Evolutionary conservation across 495 filamentous ascomycete genomes (phyloP), one percentile per base, ranked within the genome.

Genomic region (Podospora fimiseda): DNA sequence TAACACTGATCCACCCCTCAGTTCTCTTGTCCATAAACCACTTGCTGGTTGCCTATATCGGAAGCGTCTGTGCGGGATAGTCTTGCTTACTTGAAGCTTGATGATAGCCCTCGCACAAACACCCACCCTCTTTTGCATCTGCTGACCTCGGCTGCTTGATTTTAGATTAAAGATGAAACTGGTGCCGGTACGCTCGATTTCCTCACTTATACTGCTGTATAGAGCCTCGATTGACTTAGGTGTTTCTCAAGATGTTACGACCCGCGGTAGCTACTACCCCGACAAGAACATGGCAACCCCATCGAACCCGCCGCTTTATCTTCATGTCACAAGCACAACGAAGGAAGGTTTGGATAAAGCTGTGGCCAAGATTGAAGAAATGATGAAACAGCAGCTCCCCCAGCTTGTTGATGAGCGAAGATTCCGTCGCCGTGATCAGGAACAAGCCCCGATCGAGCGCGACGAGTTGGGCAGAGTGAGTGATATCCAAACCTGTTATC

Each of bases 81-180:
- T 81, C 75, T 85, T 86, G 89, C 90, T 96, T 89, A 95, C 89
- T 77, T 72, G 76, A 78, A 81, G 77, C 79, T 75, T 72, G 77
- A 76, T 72, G 77, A 76, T 84, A 88, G 85, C 83, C 86, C 79
- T 69, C 68, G 70, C 74, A 76, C n/a, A n/a, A n/a, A n/a, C 70
- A 71, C 77, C 66, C 74, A 70, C 76, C 83, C 85, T 88, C 83
- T 80, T 83, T 90, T 87, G 84, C 89, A 89, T 87, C 85, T 94
- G 91, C 93, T 98, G 85, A 98, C 93, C 82, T 85, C 80, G 70
- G 71, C 74, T 86, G 80, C 87, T 81, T 93, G 87, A 88, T 89
- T n/a, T 68, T 96, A 98, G 93, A 98, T 98, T 61, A 95, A 96
- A 88, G 91, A 97, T 76, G 88, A 96, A 66, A 96, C 93, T 86